Base-by-base conservation (phyloP, 495 filamentous ascomycete species). In the Aspergillus olivimuriae region DNA sequence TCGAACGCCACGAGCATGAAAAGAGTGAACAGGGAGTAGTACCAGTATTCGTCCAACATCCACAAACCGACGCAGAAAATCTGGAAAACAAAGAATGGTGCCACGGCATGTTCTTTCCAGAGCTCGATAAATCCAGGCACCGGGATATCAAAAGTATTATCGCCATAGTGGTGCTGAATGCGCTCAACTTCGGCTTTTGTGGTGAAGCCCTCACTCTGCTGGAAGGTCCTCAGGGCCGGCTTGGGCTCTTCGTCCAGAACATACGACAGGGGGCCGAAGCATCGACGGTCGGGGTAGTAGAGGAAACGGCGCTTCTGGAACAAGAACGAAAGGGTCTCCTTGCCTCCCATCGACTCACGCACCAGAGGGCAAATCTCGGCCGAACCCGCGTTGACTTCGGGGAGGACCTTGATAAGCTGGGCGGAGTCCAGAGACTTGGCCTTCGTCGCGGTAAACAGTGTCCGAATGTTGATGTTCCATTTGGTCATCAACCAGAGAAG, bases 31-130 rank as follows among this genome's bases (percentile, higher is more conserved):
- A 99, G 76, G 47, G 92, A 99, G 63, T 97, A 99, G 69, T 99
- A 99, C 92, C 92, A 99, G 68, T 96, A 97, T 68, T 99, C 92
- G 63, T 99, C 92, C 63, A 99, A 63, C 83, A 96, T 87, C 92
- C 92, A 99, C 47, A 99, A 70, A 20, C 94, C 92, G 44, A 99
- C 92, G 51, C 94, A 97, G 72, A 99, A 99, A 31, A 99, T 73
- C 70, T 99, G 92, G 68, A 99, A 99, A 39, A 99, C 89, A 63
- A 99, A 99, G 76, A 99, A 99, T 10, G 92, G 92, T 22, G 92
- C 92, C 23, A 99, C 92, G 17, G 92, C 91, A 68, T 99, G 92
- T 63, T 99, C 94, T 66, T 92, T 83, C 77, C 94, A 99, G 39
- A 99, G 80, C 68, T 99, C 92, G 26, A 83, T 78, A 50, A 99